Percentiles rank a stretch among this genome's conserved stretches.
phyloP scores from a whole-genome alignment of 163 green algal genomes.

The Trebouxiophyceae sp. region DNA sequence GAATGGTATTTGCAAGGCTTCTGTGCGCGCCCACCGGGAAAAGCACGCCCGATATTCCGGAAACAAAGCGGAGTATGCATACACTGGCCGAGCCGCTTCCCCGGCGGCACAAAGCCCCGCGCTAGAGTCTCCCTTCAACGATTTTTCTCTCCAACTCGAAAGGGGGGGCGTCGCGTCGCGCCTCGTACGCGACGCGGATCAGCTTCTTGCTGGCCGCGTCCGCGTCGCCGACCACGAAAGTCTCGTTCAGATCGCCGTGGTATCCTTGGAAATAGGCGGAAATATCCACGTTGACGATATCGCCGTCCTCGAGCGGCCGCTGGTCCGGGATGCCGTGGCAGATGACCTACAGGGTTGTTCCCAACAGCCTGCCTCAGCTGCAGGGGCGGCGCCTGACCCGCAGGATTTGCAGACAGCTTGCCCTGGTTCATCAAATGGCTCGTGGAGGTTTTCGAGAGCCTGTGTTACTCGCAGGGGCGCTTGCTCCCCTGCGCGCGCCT shows the following conservation, averaged over 20 bases:
- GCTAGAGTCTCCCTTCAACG: too few species aligned
- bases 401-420: background rate
- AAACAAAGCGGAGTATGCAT: too few species aligned
- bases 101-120: too few species aligned
- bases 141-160: too few species aligned
- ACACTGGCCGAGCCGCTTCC: too few species aligned
- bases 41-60: too few species aligned
- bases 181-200: slow-evolving; percentile 48
- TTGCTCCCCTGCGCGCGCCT: background rate
- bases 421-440: too few species aligned
- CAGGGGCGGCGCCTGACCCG: background rate
- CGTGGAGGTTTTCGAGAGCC: background rate
- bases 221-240: slow-evolving; percentile 63
- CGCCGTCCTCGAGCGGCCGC: slow-evolving; percentile 78
- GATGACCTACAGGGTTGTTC: slow-evolving; percentile 72
- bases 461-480: background rate
- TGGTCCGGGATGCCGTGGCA: slow-evolving; percentile 96
- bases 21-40: too few species aligned
- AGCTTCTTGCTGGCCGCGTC: slow-evolving; percentile 48
- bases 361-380: too few species aligned
- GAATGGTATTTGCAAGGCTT: too few species aligned
- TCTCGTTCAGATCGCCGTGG: slow-evolving; percentile 95
- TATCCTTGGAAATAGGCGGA: slow-evolving; percentile 81
- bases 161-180: too few species aligned
- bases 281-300: slow-evolving; percentile 99